Base-by-base conservation (phyloP, 2,329 filamentous ascomycete species). In the Fusarium sp. region DNA sequence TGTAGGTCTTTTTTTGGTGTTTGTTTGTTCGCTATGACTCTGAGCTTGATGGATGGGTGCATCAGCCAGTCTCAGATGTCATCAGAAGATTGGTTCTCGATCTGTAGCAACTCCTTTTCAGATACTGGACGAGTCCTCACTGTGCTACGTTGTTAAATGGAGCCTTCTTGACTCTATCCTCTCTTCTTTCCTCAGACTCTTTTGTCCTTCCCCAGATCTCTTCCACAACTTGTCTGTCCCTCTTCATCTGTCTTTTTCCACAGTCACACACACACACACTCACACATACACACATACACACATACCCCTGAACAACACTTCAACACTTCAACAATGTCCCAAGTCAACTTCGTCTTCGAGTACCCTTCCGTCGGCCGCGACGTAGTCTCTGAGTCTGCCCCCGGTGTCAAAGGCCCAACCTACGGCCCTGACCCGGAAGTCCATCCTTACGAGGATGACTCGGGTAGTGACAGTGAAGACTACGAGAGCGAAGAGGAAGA, bases 311-410 rank as follows among this genome's bases (percentile, higher is more conserved):
- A 20, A 37, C 22, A 20, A 24, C 37, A 29, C 41, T 11, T 16
- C 22, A 6, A 35, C 9, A 20, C 39, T 10, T 16, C 22, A 7
- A 35, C 10, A 22, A 70, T 67, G 69, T 4, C 54, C 13, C 18
- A 39, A 24, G 9, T 22, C 33, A 59, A 37, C 35, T n/a, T 56
- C n/a, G 7, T 70, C 48, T 67, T 75, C 7, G 56, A 73, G 43
- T 60, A 56, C 14, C 62, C 69, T 33, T 24, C 54, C 2, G 16
- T 62, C 14, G 59, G 50, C 20, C n/a, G 6, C 4, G 29, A 54
- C 11, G 39, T 70, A 37, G 60, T 73, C 6, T 64, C 72, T 6
- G 22, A 52, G 27, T 57, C 50, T 31, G 62, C 13, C 59, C 6
- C 31, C 35, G 24, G 48, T 48, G 35, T 20, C 9, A n/a, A 33